Evolutionary conservation across 768 basidiomycete genomes (phyloP), one percentile per base, ranked within the genome.

Genomic region (Leucocoprinus sp.): DNA sequence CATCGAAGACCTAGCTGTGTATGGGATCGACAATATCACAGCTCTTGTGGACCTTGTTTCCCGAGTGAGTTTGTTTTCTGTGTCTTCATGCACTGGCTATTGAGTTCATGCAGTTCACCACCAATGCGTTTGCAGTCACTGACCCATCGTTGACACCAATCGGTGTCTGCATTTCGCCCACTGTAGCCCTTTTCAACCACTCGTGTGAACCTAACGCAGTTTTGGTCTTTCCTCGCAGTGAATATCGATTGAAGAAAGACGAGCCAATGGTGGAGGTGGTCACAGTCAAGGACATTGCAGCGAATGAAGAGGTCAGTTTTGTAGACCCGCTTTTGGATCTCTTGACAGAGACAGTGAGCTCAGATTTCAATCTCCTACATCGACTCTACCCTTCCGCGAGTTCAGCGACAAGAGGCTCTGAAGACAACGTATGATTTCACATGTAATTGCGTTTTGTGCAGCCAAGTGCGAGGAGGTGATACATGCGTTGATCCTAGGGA

Each of bases 71-170:
- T 4, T 19, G 33, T 14, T 52, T 23, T 37, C 33, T 22, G 29
- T 42, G 15, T 9, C 41, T 33, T 19, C 21, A 7, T 18, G 28
- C 6, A 27, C 17, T 37, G 9, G 29, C 33, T 14, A 28, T 31
- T 43, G 2, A 45, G 23, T 12, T 14, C 7, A 28, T 9, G 11
- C 36, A 98, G 93, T 93, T 97, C 59, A 77, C 80, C 8, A 87
- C 89, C 5, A 99, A 99, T 59, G 84, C 95, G 0, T 87, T 97
- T 57, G 84, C 93, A 0, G 65, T 96, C 8, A 83, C 91, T 1
- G 76, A 83, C 0, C 80, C 86, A 0, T 74, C 85, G 3, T 67
- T 98, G 12, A 74, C 78, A 2, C 84, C 93, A 0, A 69, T 97
- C 27, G 95, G 95, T 5, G 81, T 82, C 2, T 79, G 84, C n/a